phyloP scores from a whole-genome alignment of 345 rosid genomes.

The Euphorbia lathyris region DNA sequence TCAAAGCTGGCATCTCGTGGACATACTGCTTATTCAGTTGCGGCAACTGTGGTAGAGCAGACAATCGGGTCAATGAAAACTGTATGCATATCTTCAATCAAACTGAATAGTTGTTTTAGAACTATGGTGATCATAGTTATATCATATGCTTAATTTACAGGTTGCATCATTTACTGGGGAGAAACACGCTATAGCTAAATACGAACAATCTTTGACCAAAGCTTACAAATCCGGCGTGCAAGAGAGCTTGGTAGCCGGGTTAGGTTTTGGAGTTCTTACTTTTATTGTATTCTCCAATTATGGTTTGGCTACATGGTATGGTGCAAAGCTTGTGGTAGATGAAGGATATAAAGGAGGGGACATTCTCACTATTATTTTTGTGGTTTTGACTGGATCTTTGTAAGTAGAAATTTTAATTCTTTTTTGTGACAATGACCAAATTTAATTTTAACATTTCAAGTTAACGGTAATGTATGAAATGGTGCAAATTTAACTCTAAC shows the following conservation, averaged over 20 bases:
- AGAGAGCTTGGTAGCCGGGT: constrained; percentile 18
- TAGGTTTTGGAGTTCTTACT: constrained; percentile 10
- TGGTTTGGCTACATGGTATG: constrained; percentile 22
- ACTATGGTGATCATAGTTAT: not conserved
- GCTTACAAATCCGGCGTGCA: constrained; percentile 19
- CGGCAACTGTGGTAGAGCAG: constrained; percentile 20
- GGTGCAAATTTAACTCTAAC: too few species aligned
- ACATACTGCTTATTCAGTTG: constrained; percentile 18
- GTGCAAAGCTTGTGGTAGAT: constrained; percentile 20
- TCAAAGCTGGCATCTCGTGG: constrained; percentile 15
- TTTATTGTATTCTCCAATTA: constrained; percentile 15
- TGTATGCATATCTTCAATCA: constrained; percentile 4
- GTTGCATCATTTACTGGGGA: constrained; percentile 30
- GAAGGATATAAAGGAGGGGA: constrained; percentile 25
- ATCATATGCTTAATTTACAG: constrained; percentile 1
- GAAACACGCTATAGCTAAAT: constrained; percentile 17
- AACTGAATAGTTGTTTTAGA: not conserved
- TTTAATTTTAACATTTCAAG: too few species aligned
- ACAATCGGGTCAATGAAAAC: constrained; percentile 25
- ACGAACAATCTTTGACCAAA: constrained; percentile 8
- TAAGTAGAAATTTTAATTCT: constrained; percentile 7
- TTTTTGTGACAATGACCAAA: too few species aligned
- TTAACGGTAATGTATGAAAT: too few species aligned
- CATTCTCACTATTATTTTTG: constrained; percentile 9
- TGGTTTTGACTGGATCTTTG: constrained; percentile 22